Evolutionary conservation across 805 yeast species (phyloP), one percentile per base, ranked within the genome.

Genomic region (Starmerella cellae): DNA sequence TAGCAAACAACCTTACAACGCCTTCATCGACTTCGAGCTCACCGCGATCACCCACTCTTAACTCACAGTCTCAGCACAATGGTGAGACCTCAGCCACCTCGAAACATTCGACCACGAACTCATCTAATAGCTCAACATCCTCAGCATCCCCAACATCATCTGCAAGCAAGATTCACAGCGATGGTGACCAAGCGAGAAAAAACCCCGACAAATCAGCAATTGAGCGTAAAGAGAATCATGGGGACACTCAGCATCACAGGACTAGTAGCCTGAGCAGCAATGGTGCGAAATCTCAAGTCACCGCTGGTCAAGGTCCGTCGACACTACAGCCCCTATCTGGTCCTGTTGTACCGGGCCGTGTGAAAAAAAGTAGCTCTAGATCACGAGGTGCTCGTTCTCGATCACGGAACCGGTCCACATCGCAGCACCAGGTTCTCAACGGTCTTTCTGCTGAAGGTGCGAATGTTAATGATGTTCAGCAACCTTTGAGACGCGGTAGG

Each of bases 371-470:
- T 2, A 29, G 45, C 22, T 48, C 52, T 17, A 43, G 49, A 2
- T 47, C 51, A 9, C 42, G 52, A 2, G 48, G 51, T n/a, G 47
- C 50, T 13, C 37, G 48, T 11, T 43, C 48, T 14, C 24, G 48
- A 2, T 43, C 48, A 8, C 39, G 52, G 10, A 44, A 40, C 24
- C 44, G 46, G 20, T 29, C 44, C 10, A 46, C 39, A 17, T 16
- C 44, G 10, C 49, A 42, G 37, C 17, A 23, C 27, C 51, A 47
- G 34, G 37, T 37, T 3, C 38, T 42, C 5, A 22, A 37, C 11
- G 36, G 35, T 2, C 39, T 45, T 38, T 20, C 27, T 5, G 28
- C 36, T 2, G 42, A 30, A 8, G 30, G 37, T n/a, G 34, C 33
- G 4, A 35, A 19, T 2, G 35, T 37, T 19, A 13, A 9, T 16